A percentile compares a stretch with the other conserved stretches of the same genome.
phyloP scores from a whole-genome alignment of 352 stramenopile genomes.

The Globisporangium carolinianum region DNA sequence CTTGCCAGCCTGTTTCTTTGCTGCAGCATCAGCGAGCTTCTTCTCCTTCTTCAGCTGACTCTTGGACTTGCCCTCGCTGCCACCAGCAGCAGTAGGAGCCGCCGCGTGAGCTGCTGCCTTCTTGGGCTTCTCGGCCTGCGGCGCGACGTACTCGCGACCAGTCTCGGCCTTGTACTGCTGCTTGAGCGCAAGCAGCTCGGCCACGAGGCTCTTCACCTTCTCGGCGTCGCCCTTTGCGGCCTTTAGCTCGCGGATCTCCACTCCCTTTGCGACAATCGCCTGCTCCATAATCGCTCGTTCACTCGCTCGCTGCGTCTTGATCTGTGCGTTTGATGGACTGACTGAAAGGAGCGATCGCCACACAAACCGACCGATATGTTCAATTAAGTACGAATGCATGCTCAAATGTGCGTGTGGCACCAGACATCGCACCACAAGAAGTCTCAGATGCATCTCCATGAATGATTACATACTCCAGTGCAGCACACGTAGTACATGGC shows the following conservation, averaged over 20 bases:
- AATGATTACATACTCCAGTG: too few species aligned
- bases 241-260: constrained; percentile 80
- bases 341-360: not conserved
- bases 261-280: constrained; percentile 68
- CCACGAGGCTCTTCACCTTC: constrained; percentile 35
- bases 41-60: constrained; percentile 87
- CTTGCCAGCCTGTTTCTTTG: constrained; percentile 31
- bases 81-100: constrained; percentile 2
- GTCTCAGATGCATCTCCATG: too few species aligned
- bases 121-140: constrained; percentile 18
- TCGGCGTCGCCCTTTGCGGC: constrained; percentile 56
- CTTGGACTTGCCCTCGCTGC: constrained; percentile 59
- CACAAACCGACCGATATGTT: not conserved
- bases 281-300: constrained; percentile 11
- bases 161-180: constrained; percentile 73
- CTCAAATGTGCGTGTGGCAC: too few species aligned
- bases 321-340: not conserved
- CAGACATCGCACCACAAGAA: too few species aligned
- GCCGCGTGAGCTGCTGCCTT: constrained; percentile 3
- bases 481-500: too few species aligned
- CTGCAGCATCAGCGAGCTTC: constrained; percentile 53
- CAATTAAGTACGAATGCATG: not conserved
- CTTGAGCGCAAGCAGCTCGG: constrained; percentile 69
- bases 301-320: not conserved
- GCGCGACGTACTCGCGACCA: constrained; percentile 59